Evolutionary conservation across 1,139 yeast species (phyloP).

Genomic region (Suhomyces taliae): DNA sequence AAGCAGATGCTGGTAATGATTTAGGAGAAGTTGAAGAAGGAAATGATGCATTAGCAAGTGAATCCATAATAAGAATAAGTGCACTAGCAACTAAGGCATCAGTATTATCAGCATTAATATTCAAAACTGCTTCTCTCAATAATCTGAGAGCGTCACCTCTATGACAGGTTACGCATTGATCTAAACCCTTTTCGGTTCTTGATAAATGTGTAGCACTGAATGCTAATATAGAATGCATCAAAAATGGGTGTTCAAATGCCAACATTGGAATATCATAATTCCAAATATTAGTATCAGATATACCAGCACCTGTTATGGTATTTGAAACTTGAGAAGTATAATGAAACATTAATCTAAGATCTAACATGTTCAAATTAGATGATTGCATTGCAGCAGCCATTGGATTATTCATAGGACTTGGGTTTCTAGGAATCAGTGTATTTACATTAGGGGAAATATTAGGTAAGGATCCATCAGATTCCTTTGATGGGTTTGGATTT

Average conservation of each 20-base stretch:
- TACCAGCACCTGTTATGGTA: conserved; percentile 88
- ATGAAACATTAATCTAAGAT: conserved; percentile 80
- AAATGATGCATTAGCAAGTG: conserved; percentile 86
- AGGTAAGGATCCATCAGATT: conserved; percentile 16
- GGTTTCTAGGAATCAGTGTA: conserved; percentile 13
- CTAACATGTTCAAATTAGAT: conserved; percentile 62
- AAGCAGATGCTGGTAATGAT: conserved; percentile 85
- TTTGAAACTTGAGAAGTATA: conserved; percentile 82
- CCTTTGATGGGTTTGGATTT: not conserved
- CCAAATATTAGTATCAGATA: conserved; percentile 87
- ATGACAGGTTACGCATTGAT: conserved; percentile 82
- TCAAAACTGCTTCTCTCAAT: conserved; percentile 79
- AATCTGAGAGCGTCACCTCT: conserved; percentile 82
- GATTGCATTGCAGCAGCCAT: conserved; percentile 17
- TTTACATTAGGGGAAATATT: conserved; percentile 31
- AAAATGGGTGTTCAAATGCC: conserved; percentile 84
- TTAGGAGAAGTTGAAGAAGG: conserved; percentile 63
- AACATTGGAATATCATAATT: conserved; percentile 80
- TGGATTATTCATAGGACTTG: conserved; percentile 15
- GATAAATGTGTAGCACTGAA: conserved; percentile 91
- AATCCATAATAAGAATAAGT: conserved; percentile 83
- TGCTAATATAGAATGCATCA: conserved; percentile 89
- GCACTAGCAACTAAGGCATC: conserved; percentile 95
- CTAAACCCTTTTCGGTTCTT: conserved; percentile 72
- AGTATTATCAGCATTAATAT: conserved; percentile 79